Evolutionary conservation across 2,329 filamentous ascomycete genomes (phyloP).

Genomic region (Arthrobotrys entomopaga): DNA sequence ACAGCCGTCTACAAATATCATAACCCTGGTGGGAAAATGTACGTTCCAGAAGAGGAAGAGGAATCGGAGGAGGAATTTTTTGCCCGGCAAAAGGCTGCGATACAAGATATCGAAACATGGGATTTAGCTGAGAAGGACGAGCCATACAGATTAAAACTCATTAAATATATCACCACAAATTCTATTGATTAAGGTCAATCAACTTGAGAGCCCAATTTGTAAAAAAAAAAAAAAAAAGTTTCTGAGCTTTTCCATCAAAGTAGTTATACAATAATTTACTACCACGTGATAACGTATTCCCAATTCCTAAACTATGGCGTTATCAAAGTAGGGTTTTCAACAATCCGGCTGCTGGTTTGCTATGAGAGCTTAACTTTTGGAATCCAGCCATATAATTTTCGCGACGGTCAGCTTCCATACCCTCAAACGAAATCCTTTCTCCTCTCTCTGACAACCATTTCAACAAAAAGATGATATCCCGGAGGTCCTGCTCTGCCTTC

Average conservation of each 20-base stretch:
- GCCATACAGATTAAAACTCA: constrained; percentile 25
- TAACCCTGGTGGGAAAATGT: constrained; percentile 26
- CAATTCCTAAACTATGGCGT: no score
- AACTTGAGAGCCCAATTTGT: not conserved
- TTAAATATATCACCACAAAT: constrained; percentile 22
- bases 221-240: not conserved
- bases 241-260: no score
- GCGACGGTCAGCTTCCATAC: not conserved
- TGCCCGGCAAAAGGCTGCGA: constrained; percentile 12
- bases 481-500: constrained; percentile 1
- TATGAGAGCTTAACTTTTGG: not conserved
- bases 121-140: constrained; percentile 34
- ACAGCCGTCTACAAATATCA: constrained; percentile 32
- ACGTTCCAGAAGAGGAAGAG: not conserved
- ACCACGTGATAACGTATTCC: no score
- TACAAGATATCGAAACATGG: constrained; percentile 16
- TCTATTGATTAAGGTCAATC: not conserved
- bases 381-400: constrained; percentile 1
- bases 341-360: not conserved
- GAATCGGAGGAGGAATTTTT: constrained; percentile 22
- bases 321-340: not conserved
- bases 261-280: no score
- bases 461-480: constrained; percentile 26
- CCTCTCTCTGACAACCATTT: constrained; percentile 5
- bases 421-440: constrained; percentile 19